Base-by-base conservation (phyloP, 108 stramenopile genomes). In the Cylindrotheca closterium region DNA sequence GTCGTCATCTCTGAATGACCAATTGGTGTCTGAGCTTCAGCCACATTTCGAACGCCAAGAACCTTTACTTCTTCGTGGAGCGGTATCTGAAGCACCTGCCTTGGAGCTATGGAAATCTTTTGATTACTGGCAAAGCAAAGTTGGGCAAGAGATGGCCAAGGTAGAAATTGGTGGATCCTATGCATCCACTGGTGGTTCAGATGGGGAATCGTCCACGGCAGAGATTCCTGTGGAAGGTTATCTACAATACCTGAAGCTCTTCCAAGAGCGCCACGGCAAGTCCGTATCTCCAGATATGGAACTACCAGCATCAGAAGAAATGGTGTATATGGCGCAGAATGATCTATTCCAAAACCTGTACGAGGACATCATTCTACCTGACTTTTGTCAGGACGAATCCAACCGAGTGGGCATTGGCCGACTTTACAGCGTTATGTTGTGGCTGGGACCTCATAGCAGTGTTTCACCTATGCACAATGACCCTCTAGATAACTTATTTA, bases 261-360 rank as follows among this genome's bases (percentile, higher is more conserved):
- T 73, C 58, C 57, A 77, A 30, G 81, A 88, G 37, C 51, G 58
- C 7, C 65, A 85, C 53, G 80, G 62, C 19, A 24, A 46, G 37
- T 60, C 55, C 17, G 71, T 54, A 53, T 63, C 56, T 28, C 50
- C 23, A 19, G 50, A 47, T 45, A 30, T 22, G 30, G 25, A 12
- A 15, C 34, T 63, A 76, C 17, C 3, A 59, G 26, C 61, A 67
- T 59, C 68, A 19, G 29, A 75, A 10, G 79, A 92, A 48, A 55
- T 89, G 3, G 75, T 85, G 1, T 92, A 92, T 59, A 77, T 92
- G 57, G 91, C 91, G 4, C 91, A 92, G 63, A 89, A 89, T 68
- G 91, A 88, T 53, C 49, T 92, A 2, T 72, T 74, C 30, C 23
- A 30, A 29, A 52, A 46, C 24, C 56, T 92, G 23, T 47, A 67